Base-by-base conservation (phyloP, 257 asterid genomes). In the Nicotiana paniculata region DNA sequence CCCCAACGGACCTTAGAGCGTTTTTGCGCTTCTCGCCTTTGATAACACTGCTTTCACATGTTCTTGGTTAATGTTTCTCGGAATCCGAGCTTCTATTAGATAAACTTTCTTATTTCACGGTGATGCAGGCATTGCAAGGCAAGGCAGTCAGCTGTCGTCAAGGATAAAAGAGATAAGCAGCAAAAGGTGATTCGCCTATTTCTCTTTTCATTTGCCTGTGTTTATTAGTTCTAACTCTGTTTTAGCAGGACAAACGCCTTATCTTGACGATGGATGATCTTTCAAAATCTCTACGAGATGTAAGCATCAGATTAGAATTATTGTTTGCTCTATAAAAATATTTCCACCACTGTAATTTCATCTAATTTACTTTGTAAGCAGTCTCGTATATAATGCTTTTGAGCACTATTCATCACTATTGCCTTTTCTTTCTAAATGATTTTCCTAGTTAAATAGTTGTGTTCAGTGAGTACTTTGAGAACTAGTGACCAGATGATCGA, bases 191-290 rank as follows among this genome's bases (percentile, higher is more conserved):
- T n/a, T 35, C 17, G 24, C 3, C 28, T 35, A 11, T 59, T 64
- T 63, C 81, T 84, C n/a, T 81, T 64, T 84, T 72, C 59, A 67
- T 54, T 82, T 48, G 77, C 63, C 76, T 81, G 77, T 54, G 18
- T 9, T 17, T 76, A 67, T 12, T 66, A 70, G 48, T 28, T 78
- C 85, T 89, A 78, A 92, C 69, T 35, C 46, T 67, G 79, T 57
- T 82, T 74, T 84, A 28, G 84, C 88, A 96, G 99, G 99, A 96
- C 83, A 96, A 96, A 88, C 97, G 98, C 55, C 89, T 94, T 78
- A 87, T 89, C 85, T 91, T 96, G 94, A 92, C 97, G 13, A 94
- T 96, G 99, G 99, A 96, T 65, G 98, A 96, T 88, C 97, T 96
- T 68, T 96, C 99, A 85, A 96, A 92, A 90, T 97, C 97, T 68